Base-by-base conservation (phyloP, 2,329 filamentous ascomycete genomes). In the Phialophora chinensis region DNA sequence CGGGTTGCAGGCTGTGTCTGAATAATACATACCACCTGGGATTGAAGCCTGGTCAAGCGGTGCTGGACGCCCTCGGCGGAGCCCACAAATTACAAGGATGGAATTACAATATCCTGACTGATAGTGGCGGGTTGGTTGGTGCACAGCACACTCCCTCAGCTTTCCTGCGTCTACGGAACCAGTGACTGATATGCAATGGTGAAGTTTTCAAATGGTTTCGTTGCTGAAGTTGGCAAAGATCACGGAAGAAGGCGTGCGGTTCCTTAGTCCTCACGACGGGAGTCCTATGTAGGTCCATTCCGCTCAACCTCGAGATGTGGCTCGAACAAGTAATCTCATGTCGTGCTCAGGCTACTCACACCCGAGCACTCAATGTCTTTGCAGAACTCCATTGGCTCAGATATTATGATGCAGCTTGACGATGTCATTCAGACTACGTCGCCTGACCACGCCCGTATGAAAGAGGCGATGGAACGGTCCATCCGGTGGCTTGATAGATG, bases 321-420 rank as follows among this genome's bases (percentile, higher is more conserved):
- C 35, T 11, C 38, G n/a, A 31, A 47, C 29, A 55, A 42, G 33
- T 31, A 44, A 59, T 44, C 56, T 38, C 52, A 33, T 35, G 35
- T 33, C 44, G n/a, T 55, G 29, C 31, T 47, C 23, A 86, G 85
- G 85, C 88, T 99, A 11, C 88, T 99, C 55, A 99, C 95, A 0
- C 95, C 95, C 0, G 96, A 99, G 78, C 94, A 98, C 81, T 98
- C 95, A 0, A 97, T 99, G 73, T 90, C 89, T 11, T 85, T 99
- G 3, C 95, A 99, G 77, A 98, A 99, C 79, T 94, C 90, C 62
- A 99, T 99, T 74, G 95, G 95, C 70, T 96, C 92, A 70, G 95
- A 99, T 79, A 98, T 99, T 73, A 97, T 98, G 72, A 99, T 99
- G 96, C 96, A 99, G 80, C 88, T 99, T 3, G 95, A 99, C 82